These are phyloP conservation scores for Ascosphaera aggregata DNA, from an alignment of 2,329 filamentous ascomycete genomes.

Conservation along the genomic window DNA sequence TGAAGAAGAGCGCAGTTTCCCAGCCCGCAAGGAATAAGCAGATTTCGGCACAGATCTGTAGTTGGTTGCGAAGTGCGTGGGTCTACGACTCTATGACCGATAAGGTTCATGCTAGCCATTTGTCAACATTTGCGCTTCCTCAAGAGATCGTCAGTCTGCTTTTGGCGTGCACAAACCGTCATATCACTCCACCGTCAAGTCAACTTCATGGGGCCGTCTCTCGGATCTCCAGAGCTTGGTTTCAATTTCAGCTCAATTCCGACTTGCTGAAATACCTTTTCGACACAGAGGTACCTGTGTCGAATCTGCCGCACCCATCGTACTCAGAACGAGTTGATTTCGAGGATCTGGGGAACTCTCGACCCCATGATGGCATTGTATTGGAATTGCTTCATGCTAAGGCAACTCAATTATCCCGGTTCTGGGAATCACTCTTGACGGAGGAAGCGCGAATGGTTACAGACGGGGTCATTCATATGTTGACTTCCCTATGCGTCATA, in stretches of 20 bases:
- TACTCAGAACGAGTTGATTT: conserved; percentile 4
- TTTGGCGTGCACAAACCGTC: conserved; percentile 40
- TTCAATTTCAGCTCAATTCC: conserved; percentile 16
- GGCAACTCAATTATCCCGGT: conserved; percentile 20
- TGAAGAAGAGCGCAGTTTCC: conserved; percentile 41
- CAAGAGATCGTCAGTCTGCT: conserved; percentile 45
- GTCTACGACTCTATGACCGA: conserved; percentile 41
- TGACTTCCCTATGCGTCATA: conserved; percentile 26
- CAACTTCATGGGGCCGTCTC: conserved; percentile 10
- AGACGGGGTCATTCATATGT: conserved; percentile 25
- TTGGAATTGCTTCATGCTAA: conserved; percentile 24
- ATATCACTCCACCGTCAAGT: conserved; percentile 9
- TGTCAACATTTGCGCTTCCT: conserved; percentile 39
- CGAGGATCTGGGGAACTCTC: conserved; percentile 9
- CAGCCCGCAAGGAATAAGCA: conserved; percentile 44
- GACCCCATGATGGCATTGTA: conserved; percentile 15
- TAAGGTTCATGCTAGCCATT: conserved; percentile 38
- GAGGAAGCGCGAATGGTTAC: conserved; percentile 24
- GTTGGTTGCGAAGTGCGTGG: conserved; percentile 70
- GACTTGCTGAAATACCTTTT: conserved; percentile 27
- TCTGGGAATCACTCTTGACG: conserved; percentile 19
- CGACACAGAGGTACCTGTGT: no score
- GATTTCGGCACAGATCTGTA: conserved; percentile 47
- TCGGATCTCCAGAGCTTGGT: conserved; percentile 16
- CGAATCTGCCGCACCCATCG: background rate